Conservation (phyloP, 192 early-diverging fungal genomes). For the Podila minutissima region DNA sequence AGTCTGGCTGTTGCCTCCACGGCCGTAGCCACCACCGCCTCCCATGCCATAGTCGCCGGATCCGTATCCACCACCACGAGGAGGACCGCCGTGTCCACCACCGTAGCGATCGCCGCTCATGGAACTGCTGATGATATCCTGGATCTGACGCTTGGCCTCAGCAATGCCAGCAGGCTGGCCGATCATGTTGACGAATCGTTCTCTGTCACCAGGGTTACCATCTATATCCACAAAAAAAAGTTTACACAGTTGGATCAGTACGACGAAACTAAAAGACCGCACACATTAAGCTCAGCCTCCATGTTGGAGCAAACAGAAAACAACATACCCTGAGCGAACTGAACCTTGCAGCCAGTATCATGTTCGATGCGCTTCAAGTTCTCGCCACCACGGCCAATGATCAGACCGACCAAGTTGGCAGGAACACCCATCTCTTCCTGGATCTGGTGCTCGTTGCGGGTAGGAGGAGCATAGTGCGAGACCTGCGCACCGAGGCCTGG, state of each 20-base stretch:
- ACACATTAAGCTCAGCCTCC: not conserved
- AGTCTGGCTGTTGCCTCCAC: constrained; percentile 50
- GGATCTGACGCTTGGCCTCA: constrained; percentile 62
- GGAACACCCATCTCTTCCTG: constrained; percentile 70
- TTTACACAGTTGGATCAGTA: not conserved
- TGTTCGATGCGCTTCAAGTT: constrained; percentile 83
- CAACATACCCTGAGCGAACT: constrained; percentile 67
- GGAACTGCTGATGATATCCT: constrained; percentile 58
- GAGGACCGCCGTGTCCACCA: constrained; percentile 9
- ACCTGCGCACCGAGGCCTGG: constrained; percentile 37
- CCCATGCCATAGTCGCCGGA: constrained; percentile 12
- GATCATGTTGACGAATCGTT: constrained; percentile 60
- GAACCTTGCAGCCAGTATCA: constrained; percentile 74
- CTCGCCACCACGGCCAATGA: constrained; percentile 85
- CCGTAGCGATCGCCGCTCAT: constrained; percentile 36
- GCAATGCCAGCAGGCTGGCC: constrained; percentile 59
- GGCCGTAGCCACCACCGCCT: constrained; percentile 41
- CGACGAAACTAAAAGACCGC: not conserved
- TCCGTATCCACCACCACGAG: constrained; percentile 26
- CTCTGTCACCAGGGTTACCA: constrained; percentile 54
- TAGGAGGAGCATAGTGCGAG: constrained; percentile 46
- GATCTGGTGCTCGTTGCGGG: constrained; percentile 36
- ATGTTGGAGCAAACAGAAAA: not conserved
- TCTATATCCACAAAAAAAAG: constrained; percentile 17
- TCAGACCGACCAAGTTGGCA: constrained; percentile 74